Evolutionary conservation across 148 eudicot species (phyloP).

Genomic region (Salicornia ramosissima): DNA sequence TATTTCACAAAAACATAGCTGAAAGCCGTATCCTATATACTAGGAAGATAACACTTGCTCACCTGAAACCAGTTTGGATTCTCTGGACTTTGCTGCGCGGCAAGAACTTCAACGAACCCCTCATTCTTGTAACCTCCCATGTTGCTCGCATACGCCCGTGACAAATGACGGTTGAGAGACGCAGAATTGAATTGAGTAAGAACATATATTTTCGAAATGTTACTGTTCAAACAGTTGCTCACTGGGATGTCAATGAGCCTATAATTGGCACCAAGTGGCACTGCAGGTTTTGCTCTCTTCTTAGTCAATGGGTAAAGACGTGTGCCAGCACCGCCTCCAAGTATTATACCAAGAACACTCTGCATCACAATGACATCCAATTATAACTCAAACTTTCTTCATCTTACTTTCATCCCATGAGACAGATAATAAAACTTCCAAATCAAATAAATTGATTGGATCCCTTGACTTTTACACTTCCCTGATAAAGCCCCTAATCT

Average conservation of each 20-base stretch:
- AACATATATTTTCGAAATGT: constrained; percentile 77
- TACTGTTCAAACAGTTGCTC: constrained; percentile 93
- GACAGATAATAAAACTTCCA: not conserved
- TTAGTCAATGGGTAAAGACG: constrained; percentile 91
- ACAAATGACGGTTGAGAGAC: constrained; percentile 85
- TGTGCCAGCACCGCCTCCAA: constrained; percentile 98
- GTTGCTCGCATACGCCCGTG: constrained; percentile 84
- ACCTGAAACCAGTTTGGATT: constrained; percentile 99
- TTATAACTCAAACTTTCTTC: not conserved
- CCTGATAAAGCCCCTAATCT: no score
- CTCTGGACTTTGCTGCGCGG: constrained; percentile 98
- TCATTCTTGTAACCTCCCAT: constrained; percentile 95
- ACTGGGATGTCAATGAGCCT: constrained; percentile 92
- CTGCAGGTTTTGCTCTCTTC: constrained; percentile 95
- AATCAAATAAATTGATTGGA: no score
- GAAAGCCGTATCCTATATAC: not conserved
- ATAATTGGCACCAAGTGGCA: constrained; percentile 88
- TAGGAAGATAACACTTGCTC: not conserved
- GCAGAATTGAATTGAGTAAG: constrained; percentile 96
- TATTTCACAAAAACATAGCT: not conserved
- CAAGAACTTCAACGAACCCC: constrained; percentile 96
- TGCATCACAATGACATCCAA: constrained; percentile 19
- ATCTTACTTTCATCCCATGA: not conserved
- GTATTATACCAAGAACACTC: constrained; percentile 98
- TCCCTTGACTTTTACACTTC: no score